These are phyloP conservation scores for Fusarium sp. DNA, from an alignment of 2,329 filamentous ascomycete species.

Conservation along the genomic window DNA sequence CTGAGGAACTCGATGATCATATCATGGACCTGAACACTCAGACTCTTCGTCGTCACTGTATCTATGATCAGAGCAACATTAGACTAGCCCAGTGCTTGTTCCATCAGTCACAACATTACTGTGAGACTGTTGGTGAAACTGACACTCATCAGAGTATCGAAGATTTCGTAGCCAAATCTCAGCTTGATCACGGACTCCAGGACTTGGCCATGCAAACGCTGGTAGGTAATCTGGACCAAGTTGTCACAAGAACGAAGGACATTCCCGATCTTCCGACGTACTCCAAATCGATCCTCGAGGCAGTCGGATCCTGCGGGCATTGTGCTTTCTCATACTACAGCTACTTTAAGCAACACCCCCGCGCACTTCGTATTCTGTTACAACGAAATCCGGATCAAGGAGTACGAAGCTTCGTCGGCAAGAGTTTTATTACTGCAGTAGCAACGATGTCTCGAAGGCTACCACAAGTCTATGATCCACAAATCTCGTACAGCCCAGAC, in stretches of 20 bases:
- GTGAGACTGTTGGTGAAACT: constrained; percentile 38
- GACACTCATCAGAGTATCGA: constrained; percentile 12
- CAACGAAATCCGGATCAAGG: constrained; percentile 69
- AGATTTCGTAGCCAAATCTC: constrained; percentile 17
- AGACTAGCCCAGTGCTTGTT: constrained; percentile 76
- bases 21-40: constrained; percentile 80
- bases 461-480: constrained; percentile 62
- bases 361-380: constrained; percentile 74
- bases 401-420: constrained; percentile 67
- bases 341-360: constrained; percentile 69
- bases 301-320: constrained; percentile 62
- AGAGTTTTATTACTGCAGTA: constrained; percentile 67
- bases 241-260: constrained; percentile 79
- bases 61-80: constrained; percentile 80
- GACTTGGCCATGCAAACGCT: constrained; percentile 67
- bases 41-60: constrained; percentile 80
- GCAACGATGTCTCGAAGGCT: constrained; percentile 63
- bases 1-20: constrained; percentile 63
- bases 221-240: constrained; percentile 78
- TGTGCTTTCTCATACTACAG: constrained; percentile 72
- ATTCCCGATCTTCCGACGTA: constrained; percentile 71
- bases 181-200: constrained; percentile 54
- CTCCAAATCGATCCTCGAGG: constrained; percentile 61
- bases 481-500: constrained; percentile 12
- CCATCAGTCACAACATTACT: constrained; percentile 65